Evolutionary conservation across 1,284 basidiomycete genomes (phyloP).

Genomic region (Moesziomyces globuligerus): DNA sequence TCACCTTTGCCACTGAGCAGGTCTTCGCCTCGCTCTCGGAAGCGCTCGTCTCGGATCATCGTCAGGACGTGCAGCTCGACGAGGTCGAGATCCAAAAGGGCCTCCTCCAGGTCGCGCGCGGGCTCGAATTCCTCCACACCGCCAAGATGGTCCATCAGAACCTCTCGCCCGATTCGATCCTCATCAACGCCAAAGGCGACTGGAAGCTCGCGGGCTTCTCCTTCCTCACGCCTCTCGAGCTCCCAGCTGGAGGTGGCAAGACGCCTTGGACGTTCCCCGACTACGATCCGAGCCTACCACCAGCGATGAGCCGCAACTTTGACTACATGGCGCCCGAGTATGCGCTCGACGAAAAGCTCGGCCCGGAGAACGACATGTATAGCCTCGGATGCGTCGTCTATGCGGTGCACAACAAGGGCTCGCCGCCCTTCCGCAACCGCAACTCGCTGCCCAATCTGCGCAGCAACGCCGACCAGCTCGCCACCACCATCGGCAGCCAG

Average conservation of each 20-base stretch:
- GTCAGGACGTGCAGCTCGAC: constrained; percentile 58
- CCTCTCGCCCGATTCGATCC: constrained; percentile 74
- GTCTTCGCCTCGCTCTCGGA: constrained; percentile 50
- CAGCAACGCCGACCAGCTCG: constrained; percentile 75
- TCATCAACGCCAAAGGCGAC: constrained; percentile 78
- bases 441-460: constrained; percentile 82
- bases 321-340: constrained; percentile 97
- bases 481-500: constrained; percentile 31
- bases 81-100: constrained; percentile 89
- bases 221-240: constrained; percentile 79
- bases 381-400: constrained; percentile 88
- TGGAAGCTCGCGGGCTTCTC: constrained; percentile 96
- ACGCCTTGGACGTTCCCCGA: constrained; percentile 89
- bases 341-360: constrained; percentile 84
- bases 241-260: constrained; percentile 75
- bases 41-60: constrained; percentile 35
- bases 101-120: constrained; percentile 90
- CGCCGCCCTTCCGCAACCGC: constrained; percentile 86
- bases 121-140: constrained; percentile 88
- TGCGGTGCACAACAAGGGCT: constrained; percentile 81
- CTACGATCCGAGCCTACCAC: constrained; percentile 81
- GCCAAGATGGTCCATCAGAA: constrained; percentile 93
- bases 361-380: constrained; percentile 90
- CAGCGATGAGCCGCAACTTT: constrained; percentile 87
- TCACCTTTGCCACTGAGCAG: constrained; percentile 92